Base-by-base conservation (phyloP, 768 basidiomycete species). In the Cytidiella melzeri region DNA sequence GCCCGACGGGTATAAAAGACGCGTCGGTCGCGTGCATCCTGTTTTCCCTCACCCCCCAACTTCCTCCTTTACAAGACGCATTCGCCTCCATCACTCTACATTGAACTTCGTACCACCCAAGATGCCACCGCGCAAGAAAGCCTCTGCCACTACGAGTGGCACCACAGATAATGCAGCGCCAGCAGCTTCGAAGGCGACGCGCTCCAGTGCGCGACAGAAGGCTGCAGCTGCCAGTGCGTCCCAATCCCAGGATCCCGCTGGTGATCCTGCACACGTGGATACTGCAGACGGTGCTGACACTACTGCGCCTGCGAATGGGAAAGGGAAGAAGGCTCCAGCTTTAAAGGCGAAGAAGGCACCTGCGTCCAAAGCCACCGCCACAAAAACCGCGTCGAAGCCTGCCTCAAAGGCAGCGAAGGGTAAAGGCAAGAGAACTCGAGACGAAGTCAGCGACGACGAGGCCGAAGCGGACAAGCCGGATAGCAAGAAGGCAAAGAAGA, bases 61-160 rank as follows among this genome's bases (percentile, higher is more conserved):
- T 20, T 9, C 34, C 19, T 19, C 21, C 45, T 15, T 18, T 12
- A 10, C 34, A 21, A 3, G 34, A 15, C 34, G 5, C 39, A 36
- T 12, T 9, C 25, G 11, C 24, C 19, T 12, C 38, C 47, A 26
- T 48, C 28, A 18, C 2, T 18, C 21, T 18, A 23, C 36, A 25
- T 12, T 38, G 23, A 19, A 20, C 20, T 11, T 2, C 28, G 2
- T 26, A 42, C 2, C 3, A n/a, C 23, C 25, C 21, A 56, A 6
- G 48, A 76, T 75, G 73, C 70, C 73, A 52, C 73, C 76, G 7
- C 30, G 30, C 41, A 66, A 72, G 50, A 76, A 74, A 61, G 76
- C 75, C 45, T 64, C 61, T 41, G 55, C 64, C 45, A 55, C 63
- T 50, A 66, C 59, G 38, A 50, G 56, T 23, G 54, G 63, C 25